Base-by-base conservation (phyloP, 73 alveolate genomes). In the Breviolum minutum region DNA sequence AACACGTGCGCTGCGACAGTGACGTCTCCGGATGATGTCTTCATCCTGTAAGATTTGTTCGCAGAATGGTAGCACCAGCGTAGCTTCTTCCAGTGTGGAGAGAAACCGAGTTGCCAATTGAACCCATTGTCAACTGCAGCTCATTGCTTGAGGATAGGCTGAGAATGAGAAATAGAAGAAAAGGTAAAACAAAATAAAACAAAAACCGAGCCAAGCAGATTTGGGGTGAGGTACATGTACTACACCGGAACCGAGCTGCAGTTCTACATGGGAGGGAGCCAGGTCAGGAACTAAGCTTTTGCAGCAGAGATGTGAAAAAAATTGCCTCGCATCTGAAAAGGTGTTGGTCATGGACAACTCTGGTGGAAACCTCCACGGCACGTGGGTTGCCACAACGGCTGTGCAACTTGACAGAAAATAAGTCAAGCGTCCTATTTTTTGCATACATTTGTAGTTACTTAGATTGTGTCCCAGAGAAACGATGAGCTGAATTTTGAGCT, bases 351-450 rank as follows among this genome's bases (percentile, higher is more conserved):
- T 89, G 32, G 86, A 69, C 60, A 40, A 13, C 86, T n/a, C 63
- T 14, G 97, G 97, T 13, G 97, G 97, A 40, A 9, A 17, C 20
- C 97, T 90, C 73, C 97, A 90, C 88, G 69, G 69, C 63, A 71
- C 97, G 26, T 90, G 97, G 97, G 11, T 9, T 2, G 7, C 71
- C 69, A 62, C 60, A 54, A 83, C 92, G 60, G 92, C 32, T 32
- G 9, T 79, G 92, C 76, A 16, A 17, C 92, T 83, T 19, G 90
- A 71, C 69, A 40, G 54, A 40, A 40, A 40, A 40, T 40, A 2
- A 3, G 54, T 40, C 0, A 0, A 40, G 54, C 3, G 54, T 40
- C 54, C 54, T 40, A 68, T 68, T 17, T 22, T 14, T 68, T 68
- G n/a, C 77, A 14, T 68, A 68, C 77, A 22, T 22, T 68, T 68